These are phyloP conservation scores for Citrus trifoliata DNA, from an alignment of 345 rosid genomes.

Conservation along the genomic window DNA sequence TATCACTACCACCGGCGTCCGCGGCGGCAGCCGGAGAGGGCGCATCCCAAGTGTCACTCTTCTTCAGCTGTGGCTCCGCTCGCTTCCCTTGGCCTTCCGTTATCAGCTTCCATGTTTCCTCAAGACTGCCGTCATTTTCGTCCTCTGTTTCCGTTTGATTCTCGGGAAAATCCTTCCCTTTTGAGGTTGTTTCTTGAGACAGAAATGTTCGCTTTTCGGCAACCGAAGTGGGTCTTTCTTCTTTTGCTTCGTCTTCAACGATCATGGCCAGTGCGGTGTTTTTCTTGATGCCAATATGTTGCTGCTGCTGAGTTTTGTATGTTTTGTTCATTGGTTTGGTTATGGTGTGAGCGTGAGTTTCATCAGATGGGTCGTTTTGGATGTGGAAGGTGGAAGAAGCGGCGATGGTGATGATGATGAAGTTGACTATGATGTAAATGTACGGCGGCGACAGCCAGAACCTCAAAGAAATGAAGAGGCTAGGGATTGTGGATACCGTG, in stretches of 20 bases:
- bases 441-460: conserved; percentile 43
- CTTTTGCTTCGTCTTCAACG: background rate
- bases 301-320: background rate
- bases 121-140: conserved; percentile 27
- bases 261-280: background rate
- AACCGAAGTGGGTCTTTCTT: background rate
- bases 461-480: conserved; percentile 28
- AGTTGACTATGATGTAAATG: conserved; percentile 44
- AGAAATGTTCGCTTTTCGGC: background rate
- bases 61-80: conserved; percentile 20
- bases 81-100: conserved; percentile 32
- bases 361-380: conserved; percentile 7
- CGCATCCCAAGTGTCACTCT: conserved; percentile 43
- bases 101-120: conserved; percentile 45
- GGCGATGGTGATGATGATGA: conserved; percentile 43
- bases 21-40: conserved; percentile 11
- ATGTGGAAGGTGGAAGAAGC: conserved; percentile 30
- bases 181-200: background rate
- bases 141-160: conserved; percentile 11
- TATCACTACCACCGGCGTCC: background rate
- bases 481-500: conserved; percentile 19
- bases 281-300: no score
- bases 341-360: background rate
- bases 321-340: no score
- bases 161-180: background rate